phyloP scores from a whole-genome alignment of 2,329 filamentous ascomycete species.

The Phialocephala subalpina region DNA sequence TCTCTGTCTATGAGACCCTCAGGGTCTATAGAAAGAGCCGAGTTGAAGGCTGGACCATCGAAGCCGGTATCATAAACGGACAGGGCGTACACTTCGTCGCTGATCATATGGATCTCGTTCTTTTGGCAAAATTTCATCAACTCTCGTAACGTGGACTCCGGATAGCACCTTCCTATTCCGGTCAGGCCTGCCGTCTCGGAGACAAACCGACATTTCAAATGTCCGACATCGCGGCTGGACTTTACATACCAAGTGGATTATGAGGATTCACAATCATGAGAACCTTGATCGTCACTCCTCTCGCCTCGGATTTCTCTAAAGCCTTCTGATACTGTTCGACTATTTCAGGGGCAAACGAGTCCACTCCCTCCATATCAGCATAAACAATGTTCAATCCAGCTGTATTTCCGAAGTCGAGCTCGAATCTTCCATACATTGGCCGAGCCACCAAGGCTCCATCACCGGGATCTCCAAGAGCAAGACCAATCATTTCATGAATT shows the following conservation, averaged over 20 bases:
- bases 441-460: slow-evolving; percentile 55
- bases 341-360: slow-evolving; percentile 47
- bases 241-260: slow-evolving; percentile 43
- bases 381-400: slow-evolving; percentile 48
- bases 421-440: slow-evolving; percentile 57
- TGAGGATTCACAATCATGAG: slow-evolving; percentile 50
- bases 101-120: slow-evolving; percentile 54
- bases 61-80: slow-evolving; percentile 49
- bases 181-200: background rate
- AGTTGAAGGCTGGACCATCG: slow-evolving; percentile 50
- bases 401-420: slow-evolving; percentile 55
- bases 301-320: slow-evolving; percentile 41
- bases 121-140: slow-evolving; percentile 51
- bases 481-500: slow-evolving; percentile 52
- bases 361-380: slow-evolving; percentile 46
- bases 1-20: slow-evolving; percentile 53
- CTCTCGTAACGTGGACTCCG: slow-evolving; percentile 36
- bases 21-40: slow-evolving; percentile 55
- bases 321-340: slow-evolving; percentile 49
- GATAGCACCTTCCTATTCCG: slow-evolving; percentile 32
- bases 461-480: slow-evolving; percentile 50
- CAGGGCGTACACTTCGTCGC: slow-evolving; percentile 59
- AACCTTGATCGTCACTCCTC: slow-evolving; percentile 48
- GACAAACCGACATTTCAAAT: background rate
- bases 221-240: background rate